A percentile compares a stretch with the other conserved stretches of the same genome.
Evolutionary conservation across 2,329 filamentous ascomycete genomes (phyloP).

Genomic region (Phoma sp.): DNA sequence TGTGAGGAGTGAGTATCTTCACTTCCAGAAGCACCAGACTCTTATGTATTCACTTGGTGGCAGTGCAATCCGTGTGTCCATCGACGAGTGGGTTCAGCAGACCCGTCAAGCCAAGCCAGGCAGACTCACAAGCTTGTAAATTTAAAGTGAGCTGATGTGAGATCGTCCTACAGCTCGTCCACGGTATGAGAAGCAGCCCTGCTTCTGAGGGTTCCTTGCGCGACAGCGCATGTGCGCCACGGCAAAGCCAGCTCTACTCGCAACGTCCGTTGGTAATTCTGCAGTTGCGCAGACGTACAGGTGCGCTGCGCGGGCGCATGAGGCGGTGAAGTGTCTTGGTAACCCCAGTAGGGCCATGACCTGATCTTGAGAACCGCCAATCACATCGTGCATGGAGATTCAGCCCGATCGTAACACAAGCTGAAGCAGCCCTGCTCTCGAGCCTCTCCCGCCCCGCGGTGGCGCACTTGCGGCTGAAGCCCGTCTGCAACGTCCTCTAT

Average conservation of each 20-base stretch:
- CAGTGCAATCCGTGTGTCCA: background rate
- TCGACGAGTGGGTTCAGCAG: background rate
- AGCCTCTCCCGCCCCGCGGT: too few relatives aligned
- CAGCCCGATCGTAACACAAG: background rate
- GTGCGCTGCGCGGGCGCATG: background rate
- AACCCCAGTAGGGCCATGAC: background rate
- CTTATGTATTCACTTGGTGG: background rate
- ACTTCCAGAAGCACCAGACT: background rate
- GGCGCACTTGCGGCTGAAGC: too few relatives aligned
- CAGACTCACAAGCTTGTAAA: background rate
- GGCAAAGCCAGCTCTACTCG: background rate
- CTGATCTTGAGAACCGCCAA: background rate
- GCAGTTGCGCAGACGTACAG: background rate
- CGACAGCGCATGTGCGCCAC: background rate
- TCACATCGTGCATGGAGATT: background rate
- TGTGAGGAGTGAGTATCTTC: background rate
- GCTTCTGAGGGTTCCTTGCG: background rate
- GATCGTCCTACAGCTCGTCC: background rate
- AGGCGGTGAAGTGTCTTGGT: background rate
- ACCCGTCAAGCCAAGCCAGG: background rate
- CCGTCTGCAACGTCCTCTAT: too few relatives aligned
- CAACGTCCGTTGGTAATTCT: background rate
- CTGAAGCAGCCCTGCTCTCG: too few relatives aligned
- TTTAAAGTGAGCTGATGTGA: background rate
- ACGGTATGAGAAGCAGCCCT: background rate